phyloP scores from a whole-genome alignment of 441 rosid genomes.

The Populus tomentosa region DNA sequence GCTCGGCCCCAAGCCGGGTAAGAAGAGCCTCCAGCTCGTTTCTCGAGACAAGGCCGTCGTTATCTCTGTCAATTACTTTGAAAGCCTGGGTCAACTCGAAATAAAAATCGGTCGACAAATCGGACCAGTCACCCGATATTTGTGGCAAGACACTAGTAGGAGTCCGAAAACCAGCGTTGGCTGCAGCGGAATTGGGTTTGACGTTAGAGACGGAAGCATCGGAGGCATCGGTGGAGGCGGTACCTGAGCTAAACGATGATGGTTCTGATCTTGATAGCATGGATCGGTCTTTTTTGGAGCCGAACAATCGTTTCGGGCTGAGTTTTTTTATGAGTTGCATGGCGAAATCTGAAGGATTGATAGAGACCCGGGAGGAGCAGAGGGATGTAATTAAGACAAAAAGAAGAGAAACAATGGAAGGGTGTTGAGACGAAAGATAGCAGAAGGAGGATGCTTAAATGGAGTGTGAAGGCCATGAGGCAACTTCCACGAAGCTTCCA shows the following conservation, averaged over 20 bases:
- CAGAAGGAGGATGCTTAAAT: constrained; percentile 27
- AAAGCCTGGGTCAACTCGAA: constrained; percentile 49
- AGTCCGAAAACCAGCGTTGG: constrained; percentile 26
- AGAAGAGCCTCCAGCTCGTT: constrained; percentile 61
- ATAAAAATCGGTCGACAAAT: constrained; percentile 24
- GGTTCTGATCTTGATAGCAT: constrained; percentile 51
- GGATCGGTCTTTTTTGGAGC: constrained; percentile 42
- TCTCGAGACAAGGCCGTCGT: constrained; percentile 52
- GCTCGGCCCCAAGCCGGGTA: constrained; percentile 43
- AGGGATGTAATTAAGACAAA: background rate
- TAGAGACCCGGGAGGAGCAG: background rate
- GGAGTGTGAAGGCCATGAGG: constrained; percentile 21
- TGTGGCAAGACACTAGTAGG: constrained; percentile 64
- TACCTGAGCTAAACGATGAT: constrained; percentile 48
- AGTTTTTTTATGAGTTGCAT: constrained; percentile 53
- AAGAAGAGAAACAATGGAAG: background rate
- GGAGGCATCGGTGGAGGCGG: constrained; percentile 28
- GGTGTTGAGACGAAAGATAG: constrained; percentile 16
- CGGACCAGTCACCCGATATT: constrained; percentile 45
- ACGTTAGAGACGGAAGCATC: background rate
- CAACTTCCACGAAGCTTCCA: constrained; percentile 83
- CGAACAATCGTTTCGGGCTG: constrained; percentile 62
- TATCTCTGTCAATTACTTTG: constrained; percentile 54
- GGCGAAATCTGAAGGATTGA: background rate
- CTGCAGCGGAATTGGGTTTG: background rate